Base-by-base conservation (phyloP, 441 rosid genomes). In the Croton setiger region DNA sequence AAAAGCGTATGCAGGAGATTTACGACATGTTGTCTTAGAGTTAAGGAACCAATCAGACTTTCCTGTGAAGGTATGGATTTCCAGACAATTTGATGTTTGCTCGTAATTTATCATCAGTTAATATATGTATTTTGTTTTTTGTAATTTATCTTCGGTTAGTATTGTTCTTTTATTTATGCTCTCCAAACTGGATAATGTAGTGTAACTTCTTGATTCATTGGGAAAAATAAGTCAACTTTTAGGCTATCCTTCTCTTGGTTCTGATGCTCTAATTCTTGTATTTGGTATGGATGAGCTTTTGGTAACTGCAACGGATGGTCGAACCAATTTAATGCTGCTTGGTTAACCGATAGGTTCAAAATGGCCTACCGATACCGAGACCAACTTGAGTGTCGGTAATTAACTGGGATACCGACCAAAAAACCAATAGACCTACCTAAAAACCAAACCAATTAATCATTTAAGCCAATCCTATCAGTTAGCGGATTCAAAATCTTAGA, bases 1-100 rank as follows among this genome's bases (percentile, higher is more conserved):
- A 71, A 84, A 83, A 76, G 76, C 83, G 68, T 85, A 91, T 83
- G 86, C 86, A 36, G 99, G 98, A 79, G 89, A 91, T 81, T 78
- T 93, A 74, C 81, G 76, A 53, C 85, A 78, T 79, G 87, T 88
- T 82, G 85, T 90, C 76, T 81, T 96, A 69, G 88, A 91, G 72
- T 81, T 96, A 74, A 91, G 57, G 74, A 96, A 91, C 85, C 82
- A 67, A 60, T 89, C 98, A 65, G 87, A 89, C 51, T 68, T 79
- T 75, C 81, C 90, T 55, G 89, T 91, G 48, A 91, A 93, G 97
- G 99, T 95, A 79, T 70, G 71, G 23, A 43, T 67, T 74, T 69
- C 31, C n/a, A 11, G 39, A 41, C 43, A 11, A 3, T 13, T 27
- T 37, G 18, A 33, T 20, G 17, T 5, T 5, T 53, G 10, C 15